Percentiles rank a stretch among this genome's conserved stretches.
phyloP scores from a whole-genome alignment of 2,329 filamentous ascomycete species.

The Aquanectria penicillioides region DNA sequence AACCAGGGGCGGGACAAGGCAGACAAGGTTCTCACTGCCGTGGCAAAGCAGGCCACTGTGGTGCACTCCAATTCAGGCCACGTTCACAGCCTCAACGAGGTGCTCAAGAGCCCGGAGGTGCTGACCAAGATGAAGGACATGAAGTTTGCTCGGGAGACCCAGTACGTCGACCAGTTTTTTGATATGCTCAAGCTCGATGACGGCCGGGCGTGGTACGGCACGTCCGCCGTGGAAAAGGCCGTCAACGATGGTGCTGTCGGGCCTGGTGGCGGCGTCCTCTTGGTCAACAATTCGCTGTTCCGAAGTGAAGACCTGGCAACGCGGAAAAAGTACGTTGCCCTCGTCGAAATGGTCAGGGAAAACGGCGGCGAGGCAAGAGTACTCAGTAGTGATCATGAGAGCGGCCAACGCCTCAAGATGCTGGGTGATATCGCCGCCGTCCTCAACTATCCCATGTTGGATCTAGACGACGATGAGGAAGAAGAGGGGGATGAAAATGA shows the following conservation, averaged over 20 bases:
- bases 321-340: constrained; percentile 80
- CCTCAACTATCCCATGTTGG: constrained; percentile 86
- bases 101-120: constrained; percentile 84
- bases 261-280: constrained; percentile 81
- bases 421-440: constrained; percentile 90
- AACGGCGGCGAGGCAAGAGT: constrained; percentile 89
- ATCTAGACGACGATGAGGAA: constrained; percentile 77
- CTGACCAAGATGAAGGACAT: constrained; percentile 82
- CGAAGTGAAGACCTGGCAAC: constrained; percentile 81
- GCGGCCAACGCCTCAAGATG: constrained; percentile 83
- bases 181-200: constrained; percentile 84
- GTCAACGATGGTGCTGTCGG: constrained; percentile 90
- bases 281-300: constrained; percentile 91
- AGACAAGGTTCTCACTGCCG: constrained; percentile 75
- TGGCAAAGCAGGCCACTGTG: constrained; percentile 72
- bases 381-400: constrained; percentile 94
- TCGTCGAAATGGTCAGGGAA: constrained; percentile 89
- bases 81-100: constrained; percentile 86
- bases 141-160: constrained; percentile 86
- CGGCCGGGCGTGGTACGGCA: constrained; percentile 90
- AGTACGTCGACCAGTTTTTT: constrained; percentile 85
- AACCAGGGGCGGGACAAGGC: constrained; percentile 66
- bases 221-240: constrained; percentile 81
- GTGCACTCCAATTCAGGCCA: constrained; percentile 89
- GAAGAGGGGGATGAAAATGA: constrained; percentile 50